Evolutionary conservation across 1,284 basidiomycete species (phyloP), one percentile per base, ranked within the genome.

Genomic region (Ganoderma meredithae): DNA sequence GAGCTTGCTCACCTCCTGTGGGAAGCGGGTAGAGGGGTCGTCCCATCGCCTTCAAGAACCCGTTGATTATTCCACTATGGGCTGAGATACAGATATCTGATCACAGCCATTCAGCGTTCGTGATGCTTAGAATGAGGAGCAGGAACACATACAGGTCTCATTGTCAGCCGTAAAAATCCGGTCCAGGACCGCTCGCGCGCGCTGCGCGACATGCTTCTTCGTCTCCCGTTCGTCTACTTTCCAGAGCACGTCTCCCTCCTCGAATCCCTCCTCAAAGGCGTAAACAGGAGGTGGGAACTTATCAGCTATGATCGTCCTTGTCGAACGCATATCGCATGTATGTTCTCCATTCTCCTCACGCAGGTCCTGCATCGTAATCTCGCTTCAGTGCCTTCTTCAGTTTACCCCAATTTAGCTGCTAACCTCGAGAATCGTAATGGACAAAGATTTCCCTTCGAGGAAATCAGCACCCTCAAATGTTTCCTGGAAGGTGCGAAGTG

Each of bases 171-270:
- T 76, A 71, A 95, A 95, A 27, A 95, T 83, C 68, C 78, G 79
- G 75, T 94, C 90, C 53, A 96, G 78, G 0, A 91, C 88, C 0
- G 67, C 68, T 73, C 76, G 79, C 64, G 89, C 85, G 0, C 95
- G 85, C 19, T 75, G 76, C 52, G 86, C 83, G 62, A 90, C 83
- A 64, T 92, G 86, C 0, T 73, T 79, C 44, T 85, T 80, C 0
- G 86, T 85, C 77, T 97, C 95, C 41, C 94, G 85, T 61, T 86
- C 82, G 65, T 90, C 85, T 0, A 86, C 72, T 15, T 81, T 82
- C 92, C 93, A 95, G 0, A 93, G 79, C 31, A 85, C 79, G 77
- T 96, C 95, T 27, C 89, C 82, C 75, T 97, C 95, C 0, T 86
- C 81, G 69, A 97, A 90, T 0, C 84, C 86, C 0, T 81, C 76